Evolutionary conservation across 345 rosid species (phyloP), one percentile per base, ranked within the genome.

Genomic region (Pseudoturritis turrita): DNA sequence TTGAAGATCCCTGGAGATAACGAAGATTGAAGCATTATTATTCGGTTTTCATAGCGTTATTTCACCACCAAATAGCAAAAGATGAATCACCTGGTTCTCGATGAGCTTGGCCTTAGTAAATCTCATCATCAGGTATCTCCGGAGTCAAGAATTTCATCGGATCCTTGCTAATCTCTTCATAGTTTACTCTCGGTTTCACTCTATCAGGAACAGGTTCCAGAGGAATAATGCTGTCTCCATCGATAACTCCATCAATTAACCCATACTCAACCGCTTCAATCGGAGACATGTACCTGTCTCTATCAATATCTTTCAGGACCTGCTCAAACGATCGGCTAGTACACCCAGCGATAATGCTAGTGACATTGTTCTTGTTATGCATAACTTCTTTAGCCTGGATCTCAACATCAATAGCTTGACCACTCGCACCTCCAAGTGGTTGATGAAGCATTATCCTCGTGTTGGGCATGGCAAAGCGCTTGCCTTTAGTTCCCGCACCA

Each of bases 401-500:
- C 83, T 88, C 98, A 21, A 89, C 99, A 66, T 88, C 90, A 17
- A 81, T 80, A 39, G 88, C 96, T 74, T 88, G 90, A 63, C 99
- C 99, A 40, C 96, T 88, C 31, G 91, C 94, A 44, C 96, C 97
- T 71, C 99, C 98, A 51, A 86, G 84, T 0, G 99, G 99, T 46
- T 89, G 99, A 78, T 91, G 96, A 53, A 95, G 84, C 99, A 95
- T 95, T 68, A 95, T 85, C 69, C 98, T 84, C 0, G 99, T 75
- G 70, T 91, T 91, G 65, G 99, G 98, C 99, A 95, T 95, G 0
- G 98, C 92, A 65, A 89, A 77, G 23, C 98, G 96, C 84, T 95
- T 95, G 44, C 99, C 99, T 79, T 88, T 91, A 41, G 92, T 80
- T 7, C 99, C 99, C 33, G 94, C 97, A 41, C 96, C 98, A 52